phyloP scores from a whole-genome alignment of 306 rosid genomes.

The Glycine soja region DNA sequence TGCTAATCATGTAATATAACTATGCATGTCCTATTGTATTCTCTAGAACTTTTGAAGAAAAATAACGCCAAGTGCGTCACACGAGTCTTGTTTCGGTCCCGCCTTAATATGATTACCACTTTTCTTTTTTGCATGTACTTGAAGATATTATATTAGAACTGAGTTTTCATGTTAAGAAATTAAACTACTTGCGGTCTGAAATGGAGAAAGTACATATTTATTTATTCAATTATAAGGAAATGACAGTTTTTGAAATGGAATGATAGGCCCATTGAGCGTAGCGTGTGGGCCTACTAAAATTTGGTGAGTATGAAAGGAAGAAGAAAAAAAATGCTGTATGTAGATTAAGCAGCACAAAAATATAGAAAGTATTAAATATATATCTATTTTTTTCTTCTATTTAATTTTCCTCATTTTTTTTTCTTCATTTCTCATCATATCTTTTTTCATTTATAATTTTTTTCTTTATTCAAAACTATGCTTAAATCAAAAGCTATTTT shows the following conservation, averaged over 20 bases:
- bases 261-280: background rate
- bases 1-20: background rate
- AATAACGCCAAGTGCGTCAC: background rate
- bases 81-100: background rate
- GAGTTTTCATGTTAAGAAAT: background rate
- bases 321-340: background rate
- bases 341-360: background rate
- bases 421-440: too few relatives aligned
- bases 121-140: background rate
- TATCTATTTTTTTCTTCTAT: background rate
- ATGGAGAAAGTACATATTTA: background rate
- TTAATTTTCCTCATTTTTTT: background rate
- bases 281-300: background rate
- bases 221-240: background rate
- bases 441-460: too few relatives aligned
- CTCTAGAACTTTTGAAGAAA: background rate
- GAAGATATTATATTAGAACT: background rate
- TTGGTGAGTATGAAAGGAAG: background rate
- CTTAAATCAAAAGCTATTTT: too few relatives aligned
- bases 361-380: background rate
- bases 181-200: background rate
- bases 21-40: constrained; percentile 7
- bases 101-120: background rate
- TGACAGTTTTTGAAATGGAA: background rate
- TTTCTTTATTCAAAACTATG: too few relatives aligned